Evolutionary conservation across 768 basidiomycete genomes (phyloP).

Genomic region (Boletus insuetus): DNA sequence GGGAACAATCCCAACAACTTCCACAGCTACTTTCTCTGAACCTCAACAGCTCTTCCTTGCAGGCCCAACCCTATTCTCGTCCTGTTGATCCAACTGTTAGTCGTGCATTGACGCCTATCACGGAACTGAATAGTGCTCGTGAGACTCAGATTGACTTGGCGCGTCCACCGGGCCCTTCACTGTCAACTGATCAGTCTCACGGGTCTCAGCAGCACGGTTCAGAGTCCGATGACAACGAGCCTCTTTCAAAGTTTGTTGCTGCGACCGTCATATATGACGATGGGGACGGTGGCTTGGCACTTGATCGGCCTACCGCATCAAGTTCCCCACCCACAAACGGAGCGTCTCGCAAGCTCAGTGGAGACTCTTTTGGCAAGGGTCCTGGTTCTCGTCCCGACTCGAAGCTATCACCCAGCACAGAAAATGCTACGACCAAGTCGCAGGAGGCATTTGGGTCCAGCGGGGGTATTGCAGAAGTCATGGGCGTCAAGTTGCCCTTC

Average conservation of each 20-base stretch:
- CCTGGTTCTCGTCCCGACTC: constrained; percentile 39
- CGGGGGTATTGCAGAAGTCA: constrained; percentile 22
- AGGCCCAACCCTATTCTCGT: constrained; percentile 13
- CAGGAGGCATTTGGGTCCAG: constrained; percentile 15
- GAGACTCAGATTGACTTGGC: constrained; percentile 27
- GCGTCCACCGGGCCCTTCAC: constrained; percentile 13
- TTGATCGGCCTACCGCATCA: constrained; percentile 17
- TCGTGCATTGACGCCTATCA: constrained; percentile 61
- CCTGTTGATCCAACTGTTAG: constrained; percentile 19
- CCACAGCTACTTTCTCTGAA: constrained; percentile 62
- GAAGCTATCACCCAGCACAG: constrained; percentile 32
- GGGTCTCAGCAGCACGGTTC: constrained; percentile 13
- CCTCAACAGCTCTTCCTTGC: constrained; percentile 37
- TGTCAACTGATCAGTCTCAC: constrained; percentile 16
- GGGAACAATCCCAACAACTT: constrained; percentile 11
- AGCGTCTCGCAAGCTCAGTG: constrained; percentile 31
- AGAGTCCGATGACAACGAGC: constrained; percentile 28
- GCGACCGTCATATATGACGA: constrained; percentile 20
- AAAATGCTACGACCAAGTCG: constrained; percentile 18
- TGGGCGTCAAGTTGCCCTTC: constrained; percentile 32
- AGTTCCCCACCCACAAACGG: constrained; percentile 29
- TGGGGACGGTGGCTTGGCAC: constrained; percentile 13
- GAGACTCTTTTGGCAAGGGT: constrained; percentile 33
- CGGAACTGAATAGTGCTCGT: constrained; percentile 43
- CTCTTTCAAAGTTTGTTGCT: constrained; percentile 17